A percentile compares a stretch with the other conserved stretches of the same genome.
phyloP scores from a whole-genome alignment of 805 yeast species.

The Candida berthetii region DNA sequence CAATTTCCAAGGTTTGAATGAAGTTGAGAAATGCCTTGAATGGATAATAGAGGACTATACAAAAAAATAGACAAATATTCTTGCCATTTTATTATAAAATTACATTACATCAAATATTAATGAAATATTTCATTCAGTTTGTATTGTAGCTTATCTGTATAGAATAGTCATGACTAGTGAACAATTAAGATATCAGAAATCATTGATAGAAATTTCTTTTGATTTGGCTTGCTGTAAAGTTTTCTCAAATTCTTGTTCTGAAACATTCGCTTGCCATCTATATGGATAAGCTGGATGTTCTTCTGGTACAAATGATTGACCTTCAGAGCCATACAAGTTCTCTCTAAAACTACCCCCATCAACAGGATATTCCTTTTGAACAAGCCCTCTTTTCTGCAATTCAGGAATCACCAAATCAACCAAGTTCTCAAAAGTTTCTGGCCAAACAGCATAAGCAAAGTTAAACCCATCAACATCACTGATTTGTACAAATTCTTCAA shows the following conservation, averaged over 20 bases:
- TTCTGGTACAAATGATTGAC: conserved; percentile 4
- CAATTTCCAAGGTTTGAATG: conserved; percentile 42
- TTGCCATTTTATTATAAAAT: too few relatives aligned
- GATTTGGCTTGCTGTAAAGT: background rate
- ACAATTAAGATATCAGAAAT: background rate
- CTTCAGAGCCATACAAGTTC: conserved; percentile 4
- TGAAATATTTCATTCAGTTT: too few relatives aligned
- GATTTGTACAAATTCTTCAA: conserved; percentile 33
- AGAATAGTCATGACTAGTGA: too few relatives aligned
- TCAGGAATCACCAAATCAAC: conserved; percentile 32
- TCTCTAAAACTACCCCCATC: conserved; percentile 5
- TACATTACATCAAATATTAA: too few relatives aligned
- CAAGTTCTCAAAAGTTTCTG: conserved; percentile 34
- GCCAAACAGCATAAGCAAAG: conserved; percentile 31
- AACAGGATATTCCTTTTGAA: conserved; percentile 24
- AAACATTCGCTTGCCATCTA: conserved; percentile 3
- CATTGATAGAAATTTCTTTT: background rate
- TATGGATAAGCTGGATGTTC: conserved; percentile 3
- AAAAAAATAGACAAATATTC: background rate
- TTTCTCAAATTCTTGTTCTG: conserved; percentile 2
- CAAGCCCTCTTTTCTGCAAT: conserved; percentile 26
- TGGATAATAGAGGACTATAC: conserved; percentile 36
- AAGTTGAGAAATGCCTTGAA: conserved; percentile 47
- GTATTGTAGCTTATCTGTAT: too few relatives aligned
- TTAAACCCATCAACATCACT: conserved; percentile 38